Conservation (phyloP, 768 basidiomycete species). For the Ramaria sp. region DNA sequence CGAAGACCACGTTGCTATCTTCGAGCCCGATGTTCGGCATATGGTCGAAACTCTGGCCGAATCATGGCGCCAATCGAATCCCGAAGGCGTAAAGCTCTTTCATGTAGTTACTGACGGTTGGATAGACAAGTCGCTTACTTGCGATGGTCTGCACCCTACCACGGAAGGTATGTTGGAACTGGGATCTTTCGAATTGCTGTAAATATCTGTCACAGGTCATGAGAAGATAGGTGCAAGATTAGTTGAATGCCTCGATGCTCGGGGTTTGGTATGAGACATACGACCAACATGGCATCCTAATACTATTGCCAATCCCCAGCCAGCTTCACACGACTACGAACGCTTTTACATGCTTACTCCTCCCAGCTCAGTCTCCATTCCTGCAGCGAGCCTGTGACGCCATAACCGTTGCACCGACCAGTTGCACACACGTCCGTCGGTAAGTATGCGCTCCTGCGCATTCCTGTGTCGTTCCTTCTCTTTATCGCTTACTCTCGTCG, state of each 20-base stretch:
- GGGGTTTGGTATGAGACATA: neutral
- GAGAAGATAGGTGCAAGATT: neutral
- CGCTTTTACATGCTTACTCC: too few species aligned
- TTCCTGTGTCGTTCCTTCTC: too few species aligned
- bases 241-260: constrained; percentile 3
- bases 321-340: neutral
- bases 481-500: too few species aligned
- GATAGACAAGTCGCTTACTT: constrained; percentile 3
- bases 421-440: too few species aligned
- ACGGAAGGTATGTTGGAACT: neutral
- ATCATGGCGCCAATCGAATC: neutral
- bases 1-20: neutral
- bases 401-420: too few species aligned
- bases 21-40: constrained; percentile 1
- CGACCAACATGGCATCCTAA: neutral
- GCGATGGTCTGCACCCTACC: constrained; percentile 6
- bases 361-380: too few species aligned
- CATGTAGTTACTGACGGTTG: constrained; percentile 1
- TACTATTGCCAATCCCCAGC: neutral
- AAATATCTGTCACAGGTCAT: neutral
- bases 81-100: neutral
- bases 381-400: too few species aligned
- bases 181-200: neutral
- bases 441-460: too few species aligned
- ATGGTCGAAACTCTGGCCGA: constrained; percentile 1